Evolutionary conservation across 306 rosid genomes (phyloP).

Genomic region (Fragaria vesca): DNA sequence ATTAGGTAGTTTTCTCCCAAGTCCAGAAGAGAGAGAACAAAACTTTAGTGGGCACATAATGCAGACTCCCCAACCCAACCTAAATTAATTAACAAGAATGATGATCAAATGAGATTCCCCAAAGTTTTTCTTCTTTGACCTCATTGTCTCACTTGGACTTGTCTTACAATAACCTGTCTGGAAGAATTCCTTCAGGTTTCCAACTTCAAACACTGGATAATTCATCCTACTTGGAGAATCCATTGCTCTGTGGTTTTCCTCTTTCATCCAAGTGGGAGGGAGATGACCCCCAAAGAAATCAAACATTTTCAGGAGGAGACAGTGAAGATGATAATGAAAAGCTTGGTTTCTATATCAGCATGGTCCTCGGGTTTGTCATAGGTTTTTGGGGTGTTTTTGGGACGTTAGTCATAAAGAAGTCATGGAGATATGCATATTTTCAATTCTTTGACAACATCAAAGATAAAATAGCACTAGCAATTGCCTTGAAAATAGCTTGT

Average conservation of each 20-base stretch:
- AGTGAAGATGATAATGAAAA: not conserved
- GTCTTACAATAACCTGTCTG: slow-evolving; percentile 12
- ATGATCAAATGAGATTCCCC: slow-evolving; percentile 3
- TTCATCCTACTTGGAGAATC: not conserved
- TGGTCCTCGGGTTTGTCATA: not conserved
- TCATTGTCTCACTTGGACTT: slow-evolving; percentile 18
- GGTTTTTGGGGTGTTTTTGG: not conserved
- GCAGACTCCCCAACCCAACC: no score
- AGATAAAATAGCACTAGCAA: not conserved
- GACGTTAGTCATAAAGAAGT: not conserved
- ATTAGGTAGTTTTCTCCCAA: no score
- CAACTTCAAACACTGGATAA: not conserved
- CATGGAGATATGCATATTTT: not conserved
- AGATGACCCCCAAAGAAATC: not conserved
- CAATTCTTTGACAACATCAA: not conserved
- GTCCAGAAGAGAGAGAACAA: no score
- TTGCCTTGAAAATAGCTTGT: not conserved
- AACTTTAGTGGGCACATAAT: no score
- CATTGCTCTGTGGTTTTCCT: not conserved
- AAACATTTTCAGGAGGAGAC: not conserved
- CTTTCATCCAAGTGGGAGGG: not conserved
- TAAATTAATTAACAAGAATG: no score
- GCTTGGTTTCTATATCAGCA: slow-evolving; percentile 3
- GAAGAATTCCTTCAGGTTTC: slow-evolving; percentile 6
- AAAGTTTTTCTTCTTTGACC: slow-evolving; percentile 1